phyloP scores from a whole-genome alignment of 768 basidiomycete species.

The Gelatoporia subvermispora region DNA sequence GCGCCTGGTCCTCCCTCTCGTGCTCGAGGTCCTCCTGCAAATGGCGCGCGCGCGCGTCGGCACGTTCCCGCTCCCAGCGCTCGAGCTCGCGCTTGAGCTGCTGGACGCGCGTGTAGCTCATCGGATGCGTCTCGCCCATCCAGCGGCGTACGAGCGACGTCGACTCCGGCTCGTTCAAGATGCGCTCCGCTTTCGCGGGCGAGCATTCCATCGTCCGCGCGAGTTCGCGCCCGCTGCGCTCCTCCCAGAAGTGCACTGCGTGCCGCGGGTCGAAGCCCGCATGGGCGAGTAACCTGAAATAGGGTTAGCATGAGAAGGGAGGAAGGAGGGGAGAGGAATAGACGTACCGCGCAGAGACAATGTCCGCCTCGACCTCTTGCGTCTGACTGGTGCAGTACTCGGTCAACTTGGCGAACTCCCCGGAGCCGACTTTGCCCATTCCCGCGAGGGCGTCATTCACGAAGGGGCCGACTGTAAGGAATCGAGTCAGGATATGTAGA shows the following conservation, averaged over 20 bases:
- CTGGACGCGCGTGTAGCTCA: constrained; percentile 57
- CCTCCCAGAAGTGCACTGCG: constrained; percentile 83
- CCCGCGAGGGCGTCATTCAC: constrained; percentile 90
- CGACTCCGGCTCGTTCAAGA: constrained; percentile 36
- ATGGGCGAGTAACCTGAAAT: constrained; percentile 78
- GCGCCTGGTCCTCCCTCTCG: background rate
- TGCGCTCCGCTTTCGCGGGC: constrained; percentile 22
- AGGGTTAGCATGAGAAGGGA: background rate
- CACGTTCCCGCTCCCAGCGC: constrained; percentile 61
- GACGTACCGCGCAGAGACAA: constrained; percentile 74
- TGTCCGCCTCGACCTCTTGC: constrained; percentile 91
- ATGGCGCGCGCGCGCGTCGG: constrained; percentile 15
- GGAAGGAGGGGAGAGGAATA: background rate
- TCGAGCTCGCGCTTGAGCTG: constrained; percentile 61
- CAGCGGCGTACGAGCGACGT: constrained; percentile 11
- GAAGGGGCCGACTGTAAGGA: constrained; percentile 71
- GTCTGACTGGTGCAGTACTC: constrained; percentile 73
- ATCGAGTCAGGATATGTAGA: constrained; percentile 17
- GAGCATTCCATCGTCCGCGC: constrained; percentile 41
- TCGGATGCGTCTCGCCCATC: constrained; percentile 61
- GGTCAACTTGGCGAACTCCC: constrained; percentile 66
- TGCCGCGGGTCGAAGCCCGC: constrained; percentile 85
- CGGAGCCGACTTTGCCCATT: constrained; percentile 70
- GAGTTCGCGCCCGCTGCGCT: constrained; percentile 31
- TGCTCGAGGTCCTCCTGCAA: constrained; percentile 2